Base-by-base conservation (phyloP, 768 basidiomycete species). In the Suillus plorans region DNA sequence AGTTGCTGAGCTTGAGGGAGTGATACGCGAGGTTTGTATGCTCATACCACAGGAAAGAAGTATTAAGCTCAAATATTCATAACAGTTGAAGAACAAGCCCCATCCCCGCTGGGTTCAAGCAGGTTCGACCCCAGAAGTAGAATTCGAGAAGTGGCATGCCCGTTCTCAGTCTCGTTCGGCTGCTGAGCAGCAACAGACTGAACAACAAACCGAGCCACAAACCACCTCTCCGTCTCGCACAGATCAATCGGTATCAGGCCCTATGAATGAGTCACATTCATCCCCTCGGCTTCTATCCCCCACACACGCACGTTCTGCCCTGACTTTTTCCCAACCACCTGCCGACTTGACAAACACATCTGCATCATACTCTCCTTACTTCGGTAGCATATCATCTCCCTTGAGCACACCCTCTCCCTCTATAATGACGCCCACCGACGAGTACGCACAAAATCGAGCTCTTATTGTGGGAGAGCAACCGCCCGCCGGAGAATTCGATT, bases 1-100 rank as follows among this genome's bases (percentile, higher is more conserved):
- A 55, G 89, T 94, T 28, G 91, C 91, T 34, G 92, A 94, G 70
- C 82, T 94, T 1, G 92, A 94, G 75, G 88, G 89, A 60, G 90
- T 93, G 44, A 89, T 94, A 66, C 85, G 92, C n/a, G 90, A 90
- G 81, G 89, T 88, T 70, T 64, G 74, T 71, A 60, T 31, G 16
- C 7, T 9, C 13, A 25, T 60, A 50, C 14, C 20, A 18, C 49
- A 34, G 6, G 14, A 31, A 22, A 25, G 37, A 34, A 5, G 3
- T 8, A 25, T 31, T 59, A 16, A 63, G 44, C 63, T 34, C 41
- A 52, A 31, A 25, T 45, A 53, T 47, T 61, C 14, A 50, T 31
- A 25, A 45, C 53, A 93, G 86, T 73, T 93, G 63, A 90, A 89
- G 73, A 88, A 89, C 66, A 89, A 89, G 68, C 88, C 89, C 10